phyloP scores from a whole-genome alignment of 371 early-diverging fungal species.

The Apophysomyces variabilis region DNA sequence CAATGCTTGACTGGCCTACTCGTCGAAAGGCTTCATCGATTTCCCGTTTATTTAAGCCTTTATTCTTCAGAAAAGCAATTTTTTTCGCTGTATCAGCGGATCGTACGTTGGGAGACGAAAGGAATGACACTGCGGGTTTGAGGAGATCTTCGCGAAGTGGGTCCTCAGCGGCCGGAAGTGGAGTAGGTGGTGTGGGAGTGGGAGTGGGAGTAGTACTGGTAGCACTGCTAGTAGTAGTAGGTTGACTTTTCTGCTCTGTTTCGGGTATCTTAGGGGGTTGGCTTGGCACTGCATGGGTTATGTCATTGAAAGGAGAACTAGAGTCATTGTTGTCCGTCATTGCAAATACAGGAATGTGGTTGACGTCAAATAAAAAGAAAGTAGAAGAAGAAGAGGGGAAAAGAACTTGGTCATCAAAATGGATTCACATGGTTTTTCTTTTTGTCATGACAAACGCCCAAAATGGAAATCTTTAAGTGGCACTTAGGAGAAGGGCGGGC shows the following conservation, averaged over 20 bases:
- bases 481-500: too few relatives aligned
- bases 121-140: conserved; percentile 60
- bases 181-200: not conserved
- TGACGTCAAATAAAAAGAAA: not conserved
- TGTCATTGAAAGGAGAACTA: not conserved
- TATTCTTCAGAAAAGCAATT: conserved; percentile 63
- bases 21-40: conserved; percentile 62
- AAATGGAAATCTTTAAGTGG: too few relatives aligned
- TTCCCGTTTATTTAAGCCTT: conserved; percentile 61
- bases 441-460: too few relatives aligned
- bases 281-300: not conserved
- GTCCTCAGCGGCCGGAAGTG: conserved; percentile 41
- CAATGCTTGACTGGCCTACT: conserved; percentile 21
- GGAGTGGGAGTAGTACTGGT: not conserved
- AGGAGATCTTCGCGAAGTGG: conserved; percentile 60
- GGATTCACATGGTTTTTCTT: conserved; percentile 1
- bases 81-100: conserved; percentile 64
- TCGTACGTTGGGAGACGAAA: conserved; percentile 61
- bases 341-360: not conserved
- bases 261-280: not conserved
- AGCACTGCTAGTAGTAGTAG: not conserved
- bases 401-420: not conserved
- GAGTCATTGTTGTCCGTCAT: not conserved
- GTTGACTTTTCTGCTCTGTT: not conserved
- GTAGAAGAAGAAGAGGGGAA: not conserved